Conservation (phyloP, 2,329 filamentous ascomycete species). For the Calonectria multiphialidica region DNA sequence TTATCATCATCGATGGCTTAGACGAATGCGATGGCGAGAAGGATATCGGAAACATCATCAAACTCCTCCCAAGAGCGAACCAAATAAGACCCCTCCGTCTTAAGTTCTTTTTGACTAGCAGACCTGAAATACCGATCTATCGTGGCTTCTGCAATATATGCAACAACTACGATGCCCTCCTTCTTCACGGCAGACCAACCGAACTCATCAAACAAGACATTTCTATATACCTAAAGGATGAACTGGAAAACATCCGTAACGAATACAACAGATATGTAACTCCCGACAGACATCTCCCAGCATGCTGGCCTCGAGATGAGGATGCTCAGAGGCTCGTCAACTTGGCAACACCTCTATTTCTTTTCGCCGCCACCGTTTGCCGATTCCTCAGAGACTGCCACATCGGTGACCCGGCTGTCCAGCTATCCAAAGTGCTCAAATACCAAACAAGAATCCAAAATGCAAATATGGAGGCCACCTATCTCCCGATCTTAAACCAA, state of each 20-base stretch:
- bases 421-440: conserved; percentile 40
- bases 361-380: conserved; percentile 50
- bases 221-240: conserved; percentile 43
- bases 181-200: conserved; percentile 51
- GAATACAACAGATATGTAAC: conserved; percentile 33
- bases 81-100: background rate
- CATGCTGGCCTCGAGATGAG: conserved; percentile 20
- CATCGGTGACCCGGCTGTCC: conserved; percentile 35
- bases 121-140: conserved; percentile 53
- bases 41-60: background rate
- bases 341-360: conserved; percentile 50
- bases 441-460: conserved; percentile 14
- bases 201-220: conserved; percentile 52
- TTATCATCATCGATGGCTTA: background rate
- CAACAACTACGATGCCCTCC: conserved; percentile 30
- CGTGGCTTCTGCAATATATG: conserved; percentile 48
- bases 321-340: conserved; percentile 28
- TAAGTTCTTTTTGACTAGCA: background rate
- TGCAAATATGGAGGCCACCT: conserved; percentile 2
- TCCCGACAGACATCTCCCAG: background rate
- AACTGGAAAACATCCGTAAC: conserved; percentile 46
- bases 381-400: conserved; percentile 43
- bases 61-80: background rate
- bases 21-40: conserved; percentile 1
- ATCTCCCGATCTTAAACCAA: background rate